phyloP scores from a whole-genome alignment of 1,284 basidiomycete genomes.

The Tremellales sp. region DNA sequence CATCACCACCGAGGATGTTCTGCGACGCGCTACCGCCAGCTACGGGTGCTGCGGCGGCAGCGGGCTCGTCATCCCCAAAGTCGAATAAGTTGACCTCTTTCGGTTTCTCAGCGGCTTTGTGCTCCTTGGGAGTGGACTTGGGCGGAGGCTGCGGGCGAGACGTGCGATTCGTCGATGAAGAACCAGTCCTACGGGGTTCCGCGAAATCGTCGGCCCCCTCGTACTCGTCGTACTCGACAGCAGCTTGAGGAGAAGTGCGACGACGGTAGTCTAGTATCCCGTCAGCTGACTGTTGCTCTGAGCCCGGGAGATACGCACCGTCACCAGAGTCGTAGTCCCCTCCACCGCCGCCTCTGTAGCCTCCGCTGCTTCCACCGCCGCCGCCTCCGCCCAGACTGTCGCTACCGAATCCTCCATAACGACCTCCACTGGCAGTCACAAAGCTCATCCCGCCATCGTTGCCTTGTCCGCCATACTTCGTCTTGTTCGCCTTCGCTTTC shows the following conservation, averaged over 20 bases:
- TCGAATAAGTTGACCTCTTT: conserved; percentile 68
- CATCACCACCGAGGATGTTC: conserved; percentile 21
- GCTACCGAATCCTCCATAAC: conserved; percentile 79
- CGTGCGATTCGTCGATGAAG: conserved; percentile 4
- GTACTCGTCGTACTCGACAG: conserved; percentile 68
- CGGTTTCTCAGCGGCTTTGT: conserved; percentile 46
- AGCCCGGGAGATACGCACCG: conserved; percentile 17
- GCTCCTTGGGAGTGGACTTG: conserved; percentile 45
- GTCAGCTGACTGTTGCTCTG: neutral
- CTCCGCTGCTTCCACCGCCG: conserved; percentile 49
- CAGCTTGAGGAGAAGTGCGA: conserved; percentile 47
- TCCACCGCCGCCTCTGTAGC: conserved; percentile 21
- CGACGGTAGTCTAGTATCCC: conserved; percentile 24
- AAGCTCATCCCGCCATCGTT: conserved; percentile 61
- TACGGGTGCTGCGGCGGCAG: conserved; percentile 8
- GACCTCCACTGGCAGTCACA: conserved; percentile 46
- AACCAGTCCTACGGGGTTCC: conserved; percentile 40
- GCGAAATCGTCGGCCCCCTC: conserved; percentile 94
- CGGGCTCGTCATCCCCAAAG: conserved; percentile 61
- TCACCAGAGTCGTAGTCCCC: conserved; percentile 20
- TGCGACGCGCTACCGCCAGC: neutral
- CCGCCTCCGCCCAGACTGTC: conserved; percentile 57
- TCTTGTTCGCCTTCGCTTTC: conserved; percentile 88
- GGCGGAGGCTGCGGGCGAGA: conserved; percentile 49
- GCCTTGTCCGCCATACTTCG: conserved; percentile 84